Evolutionary conservation across 495 filamentous ascomycete genomes (phyloP), one percentile per base, ranked within the genome.

Genomic region (Neurospora discreta): DNA sequence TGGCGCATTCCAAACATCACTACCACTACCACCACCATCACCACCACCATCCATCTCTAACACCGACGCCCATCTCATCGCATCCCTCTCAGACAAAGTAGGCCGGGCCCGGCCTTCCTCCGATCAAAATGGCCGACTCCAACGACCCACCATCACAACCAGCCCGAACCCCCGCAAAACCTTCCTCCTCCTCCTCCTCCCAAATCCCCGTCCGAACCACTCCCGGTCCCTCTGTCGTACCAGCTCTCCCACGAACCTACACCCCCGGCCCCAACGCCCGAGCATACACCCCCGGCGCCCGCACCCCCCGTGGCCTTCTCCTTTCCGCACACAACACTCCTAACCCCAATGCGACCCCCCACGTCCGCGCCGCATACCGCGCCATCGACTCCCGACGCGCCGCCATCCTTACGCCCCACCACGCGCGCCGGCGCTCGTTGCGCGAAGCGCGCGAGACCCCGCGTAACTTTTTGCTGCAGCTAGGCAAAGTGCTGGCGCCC

Each of bases 391-490:
- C 86, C 74, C 89, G 92, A 60, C 88, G 91, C 43, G 87, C 90
- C n/a, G 90, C 89, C n/a, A 86, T 85, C 41, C 80, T 89, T 72
- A 94, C 92, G 0, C 91, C 92, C 26, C 78, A 80, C 36, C 90
- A 87, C n/a, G 84, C 87, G 69, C 86, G 91, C 4, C 84, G 92
- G 69, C 85, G 86, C 71, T 93, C 90, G 74, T 83, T 87, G 26
- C 85, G 89, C 46, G 82, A 90, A 72, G 89, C 90, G 76, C 86
- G 92, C 60, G 92, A 94, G 79, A 93, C 92, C 7, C 91, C 91
- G 7, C 88, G 91, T 70, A 89, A 93, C 77, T 82, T 89, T 26
- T 77, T 95, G 39, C 85, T 88, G 38, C 87, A 89, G 70, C 82
- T 95, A 11, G 90, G 90, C 69, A 87, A 84, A 80, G 83, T 87